Evolutionary conservation across 345 rosid species (phyloP).

Genomic region (Abelmoschus esculentus): DNA sequence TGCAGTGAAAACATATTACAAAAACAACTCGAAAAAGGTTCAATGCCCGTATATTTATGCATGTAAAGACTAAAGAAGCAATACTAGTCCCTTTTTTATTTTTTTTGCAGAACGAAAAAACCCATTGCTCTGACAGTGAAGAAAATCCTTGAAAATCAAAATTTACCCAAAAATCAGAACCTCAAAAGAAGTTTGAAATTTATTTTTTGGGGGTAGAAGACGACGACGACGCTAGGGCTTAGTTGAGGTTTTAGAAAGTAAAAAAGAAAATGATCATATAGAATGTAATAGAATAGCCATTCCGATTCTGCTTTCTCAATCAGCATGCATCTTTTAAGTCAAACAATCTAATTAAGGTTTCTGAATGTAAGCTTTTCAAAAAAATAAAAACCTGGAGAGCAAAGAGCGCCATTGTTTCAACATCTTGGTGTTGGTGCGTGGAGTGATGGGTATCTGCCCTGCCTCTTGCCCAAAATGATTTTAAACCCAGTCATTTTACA

Average conservation of each 20-base stretch:
- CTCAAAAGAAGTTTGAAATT: neutral
- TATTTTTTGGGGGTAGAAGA: neutral
- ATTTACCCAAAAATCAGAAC: neutral
- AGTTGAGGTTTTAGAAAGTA: neutral
- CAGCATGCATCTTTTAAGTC: neutral
- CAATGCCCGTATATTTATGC: neutral
- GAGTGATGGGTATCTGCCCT: neutral
- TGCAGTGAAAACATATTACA: neutral
- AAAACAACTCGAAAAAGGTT: neutral
- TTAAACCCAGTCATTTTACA: neutral
- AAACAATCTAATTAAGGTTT: neutral
- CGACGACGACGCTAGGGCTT: neutral
- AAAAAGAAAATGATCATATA: neutral
- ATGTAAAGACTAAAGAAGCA: neutral
- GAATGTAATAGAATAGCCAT: neutral
- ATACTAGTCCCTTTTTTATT: neutral
- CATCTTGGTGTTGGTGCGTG: conserved; percentile 9
- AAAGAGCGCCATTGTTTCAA: conserved; percentile 34
- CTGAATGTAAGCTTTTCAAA: neutral
- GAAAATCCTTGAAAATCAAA: neutral
- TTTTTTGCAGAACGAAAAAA: neutral
- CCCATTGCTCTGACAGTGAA: neutral
- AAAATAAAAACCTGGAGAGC: conserved; percentile 28
- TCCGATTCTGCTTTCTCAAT: neutral
- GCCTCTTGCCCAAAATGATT: neutral